Conservation (phyloP, 1,284 basidiomycete species). For the Moniliophthora roreri region DNA sequence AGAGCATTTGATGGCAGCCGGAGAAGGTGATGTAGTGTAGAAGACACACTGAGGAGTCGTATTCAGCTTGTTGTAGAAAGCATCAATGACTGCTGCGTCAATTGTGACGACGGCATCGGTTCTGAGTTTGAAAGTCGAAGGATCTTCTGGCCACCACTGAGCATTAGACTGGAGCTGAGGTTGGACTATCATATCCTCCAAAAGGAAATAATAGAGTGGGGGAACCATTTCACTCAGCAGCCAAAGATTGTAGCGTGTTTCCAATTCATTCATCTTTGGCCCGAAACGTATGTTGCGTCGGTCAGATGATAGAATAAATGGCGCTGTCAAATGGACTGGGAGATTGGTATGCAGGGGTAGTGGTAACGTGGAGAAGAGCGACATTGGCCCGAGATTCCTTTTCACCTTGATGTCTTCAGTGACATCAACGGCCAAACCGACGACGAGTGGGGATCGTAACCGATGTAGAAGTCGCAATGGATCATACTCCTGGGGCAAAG, state of each 20-base stretch:
- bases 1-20: not conserved
- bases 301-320: slow-evolving; percentile 32
- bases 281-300: slow-evolving; percentile 26
- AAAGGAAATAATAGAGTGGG: slow-evolving; percentile 33
- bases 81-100: not conserved
- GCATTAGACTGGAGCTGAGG: slow-evolving; percentile 16
- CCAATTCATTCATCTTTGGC: slow-evolving; percentile 28
- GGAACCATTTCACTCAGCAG: slow-evolving; percentile 35
- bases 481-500: not conserved
- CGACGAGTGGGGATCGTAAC: not conserved
- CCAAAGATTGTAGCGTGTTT: slow-evolving; percentile 42
- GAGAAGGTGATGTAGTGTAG: not conserved
- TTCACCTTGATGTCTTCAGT: not conserved
- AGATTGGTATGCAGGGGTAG: slow-evolving; percentile 27
- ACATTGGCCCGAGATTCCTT: not conserved
- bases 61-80: slow-evolving; percentile 1
- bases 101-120: too few species aligned
- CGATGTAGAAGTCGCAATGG: not conserved
- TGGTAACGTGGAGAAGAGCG: slow-evolving; percentile 27
- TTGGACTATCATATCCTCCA: slow-evolving; percentile 25
- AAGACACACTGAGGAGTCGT: not conserved
- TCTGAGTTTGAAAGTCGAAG: not conserved
- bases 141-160: slow-evolving; percentile 32
- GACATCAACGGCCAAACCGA: not conserved
- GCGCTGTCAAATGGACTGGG: slow-evolving; percentile 29